Percentiles rank a stretch among this genome's conserved stretches.
Evolutionary conservation across 2,329 filamentous ascomycete genomes (phyloP).

Genomic region (Arthrobotrys iridis): DNA sequence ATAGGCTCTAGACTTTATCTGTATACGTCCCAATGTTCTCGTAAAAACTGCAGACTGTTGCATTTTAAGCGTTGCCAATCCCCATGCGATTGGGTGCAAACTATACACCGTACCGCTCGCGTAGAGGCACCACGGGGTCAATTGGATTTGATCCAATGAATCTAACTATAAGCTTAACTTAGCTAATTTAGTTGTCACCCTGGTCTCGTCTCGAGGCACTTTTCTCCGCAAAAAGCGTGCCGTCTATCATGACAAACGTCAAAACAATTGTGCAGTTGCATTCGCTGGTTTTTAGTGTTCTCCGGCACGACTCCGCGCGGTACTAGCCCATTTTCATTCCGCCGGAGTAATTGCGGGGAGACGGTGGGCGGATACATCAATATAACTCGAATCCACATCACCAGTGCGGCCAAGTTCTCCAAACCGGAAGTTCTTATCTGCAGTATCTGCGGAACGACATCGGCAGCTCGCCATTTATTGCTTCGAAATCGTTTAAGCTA

Average conservation of each 20-base stretch:
- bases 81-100: background rate
- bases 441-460: background rate
- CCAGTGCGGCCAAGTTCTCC: no score
- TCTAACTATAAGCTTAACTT: background rate
- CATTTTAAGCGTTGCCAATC: background rate
- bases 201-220: background rate
- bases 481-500: background rate
- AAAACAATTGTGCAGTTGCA: no score
- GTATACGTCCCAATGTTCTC: no score
- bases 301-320: conserved; percentile 18
- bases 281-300: no score
- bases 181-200: background rate
- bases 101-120: no score
- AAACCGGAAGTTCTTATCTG: no score
- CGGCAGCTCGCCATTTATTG: background rate
- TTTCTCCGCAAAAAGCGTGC: background rate
- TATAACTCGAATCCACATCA: background rate
- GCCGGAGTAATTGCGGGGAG: conserved; percentile 33
- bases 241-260: no score
- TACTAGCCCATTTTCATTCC: background rate
- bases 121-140: no score
- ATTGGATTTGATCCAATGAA: no score
- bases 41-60: background rate
- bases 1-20: no score
- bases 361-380: background rate